Percentiles rank a stretch among this genome's conserved stretches.
These are phyloP conservation scores for Fusarium subtropicale DNA, from an alignment of 2,329 filamentous ascomycete species.

Conservation along the genomic window DNA sequence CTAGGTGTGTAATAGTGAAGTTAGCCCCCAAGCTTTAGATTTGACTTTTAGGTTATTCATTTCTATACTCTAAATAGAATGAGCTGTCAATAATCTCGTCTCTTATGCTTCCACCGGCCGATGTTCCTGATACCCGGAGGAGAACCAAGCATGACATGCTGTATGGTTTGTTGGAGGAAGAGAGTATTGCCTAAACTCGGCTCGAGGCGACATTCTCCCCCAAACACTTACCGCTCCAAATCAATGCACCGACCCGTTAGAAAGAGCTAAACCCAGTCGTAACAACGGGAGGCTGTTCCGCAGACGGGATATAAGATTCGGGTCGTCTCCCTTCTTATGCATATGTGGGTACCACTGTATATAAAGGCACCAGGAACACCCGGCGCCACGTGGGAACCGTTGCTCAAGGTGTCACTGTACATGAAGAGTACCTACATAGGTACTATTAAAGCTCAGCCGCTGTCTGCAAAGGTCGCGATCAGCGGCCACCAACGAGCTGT, in stretches of 20 bases:
- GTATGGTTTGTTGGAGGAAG: neutral
- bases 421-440: conserved; percentile 17
- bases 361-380: conserved; percentile 31
- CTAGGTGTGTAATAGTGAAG: neutral
- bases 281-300: conserved; percentile 34
- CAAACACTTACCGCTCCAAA: neutral
- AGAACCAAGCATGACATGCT: conserved; percentile 24
- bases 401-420: conserved; percentile 34
- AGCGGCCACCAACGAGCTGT: conserved; percentile 24
- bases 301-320: conserved; percentile 33
- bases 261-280: conserved; percentile 17
- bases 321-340: conserved; percentile 26
- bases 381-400: conserved; percentile 43
- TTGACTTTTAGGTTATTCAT: no score
- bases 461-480: conserved; percentile 10
- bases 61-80: neutral
- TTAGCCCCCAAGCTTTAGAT: neutral
- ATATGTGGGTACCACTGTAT: conserved; percentile 40
- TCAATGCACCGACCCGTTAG: neutral
- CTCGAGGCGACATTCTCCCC: neutral
- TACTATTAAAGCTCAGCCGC: conserved; percentile 22
- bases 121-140: neutral
- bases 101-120: neutral
- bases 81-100: neutral
- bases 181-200: neutral